Percentiles rank a stretch among this genome's conserved stretches.
These are phyloP conservation scores for Cicer pinnatifidum DNA, from an alignment of 306 rosid genomes.

Conservation along the genomic window DNA sequence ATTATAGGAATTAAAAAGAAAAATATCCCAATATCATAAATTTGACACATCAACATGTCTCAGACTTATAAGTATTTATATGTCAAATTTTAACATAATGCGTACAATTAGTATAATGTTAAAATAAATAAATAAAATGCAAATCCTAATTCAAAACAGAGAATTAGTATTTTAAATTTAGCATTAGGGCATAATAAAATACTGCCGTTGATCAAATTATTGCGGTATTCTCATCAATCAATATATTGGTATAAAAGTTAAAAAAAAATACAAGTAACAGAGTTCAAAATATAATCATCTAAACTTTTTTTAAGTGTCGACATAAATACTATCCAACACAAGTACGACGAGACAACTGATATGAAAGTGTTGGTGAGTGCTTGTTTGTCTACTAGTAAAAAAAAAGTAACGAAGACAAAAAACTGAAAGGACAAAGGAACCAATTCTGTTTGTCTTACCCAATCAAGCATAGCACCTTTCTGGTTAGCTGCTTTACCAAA, in stretches of 20 bases:
- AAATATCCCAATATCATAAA: too few species aligned
- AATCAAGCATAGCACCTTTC: slow-evolving; percentile 95
- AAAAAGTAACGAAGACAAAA: background rate
- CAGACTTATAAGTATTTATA: too few species aligned
- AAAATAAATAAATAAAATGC: too few species aligned
- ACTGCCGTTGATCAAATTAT: background rate
- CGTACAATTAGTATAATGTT: too few species aligned
- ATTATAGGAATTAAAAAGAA: too few species aligned
- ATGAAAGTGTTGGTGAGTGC: background rate
- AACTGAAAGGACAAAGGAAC: slow-evolving; percentile 4
- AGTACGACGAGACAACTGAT: slow-evolving; percentile 16
- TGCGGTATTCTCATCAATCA: background rate
- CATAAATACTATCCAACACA: slow-evolving; percentile 17
- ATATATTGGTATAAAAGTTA: too few species aligned
- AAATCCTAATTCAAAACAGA: too few species aligned
- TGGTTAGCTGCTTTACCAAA: slow-evolving; percentile 90
- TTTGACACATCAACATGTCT: too few species aligned
- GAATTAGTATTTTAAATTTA: too few species aligned
- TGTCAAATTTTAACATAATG: too few species aligned
- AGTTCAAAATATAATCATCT: background rate
- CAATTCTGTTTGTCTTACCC: slow-evolving; percentile 60
- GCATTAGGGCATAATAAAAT: too few species aligned
- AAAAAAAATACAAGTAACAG: background rate
- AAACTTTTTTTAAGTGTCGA: slow-evolving; percentile 10
- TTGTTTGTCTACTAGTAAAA: background rate